phyloP scores from a whole-genome alignment of 768 basidiomycete genomes.

The Termitomyces eurrhizus region DNA sequence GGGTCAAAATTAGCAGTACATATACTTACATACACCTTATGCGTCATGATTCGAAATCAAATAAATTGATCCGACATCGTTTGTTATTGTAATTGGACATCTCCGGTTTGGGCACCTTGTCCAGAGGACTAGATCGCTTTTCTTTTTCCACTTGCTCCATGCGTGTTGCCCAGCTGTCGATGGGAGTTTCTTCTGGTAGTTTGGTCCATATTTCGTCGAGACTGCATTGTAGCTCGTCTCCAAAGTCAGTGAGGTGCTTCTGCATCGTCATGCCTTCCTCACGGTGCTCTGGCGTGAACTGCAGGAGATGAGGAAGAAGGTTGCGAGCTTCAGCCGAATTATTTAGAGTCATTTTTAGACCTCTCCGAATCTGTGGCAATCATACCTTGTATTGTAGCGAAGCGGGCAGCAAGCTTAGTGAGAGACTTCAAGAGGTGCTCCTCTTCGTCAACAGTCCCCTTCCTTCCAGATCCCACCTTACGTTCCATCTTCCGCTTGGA shows the following conservation, averaged over 20 bases:
- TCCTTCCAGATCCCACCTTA: conserved; percentile 84
- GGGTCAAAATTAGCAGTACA: background rate
- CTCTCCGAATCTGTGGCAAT: background rate
- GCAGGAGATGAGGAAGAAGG: conserved; percentile 74
- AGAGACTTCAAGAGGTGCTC: conserved; percentile 87
- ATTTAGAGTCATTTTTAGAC: background rate
- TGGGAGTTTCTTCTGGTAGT: conserved; percentile 25
- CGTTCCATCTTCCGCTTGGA: conserved; percentile 84
- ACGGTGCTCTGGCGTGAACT: conserved; percentile 64
- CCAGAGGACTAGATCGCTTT: conserved; percentile 43
- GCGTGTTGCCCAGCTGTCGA: conserved; percentile 46
- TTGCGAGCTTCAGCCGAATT: conserved; percentile 58
- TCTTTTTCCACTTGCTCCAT: conserved; percentile 52
- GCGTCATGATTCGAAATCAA: conserved; percentile 22
- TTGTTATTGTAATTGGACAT: conserved; percentile 20
- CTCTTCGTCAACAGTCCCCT: conserved; percentile 95
- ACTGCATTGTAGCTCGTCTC: conserved; percentile 48
- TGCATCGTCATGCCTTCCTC: conserved; percentile 67
- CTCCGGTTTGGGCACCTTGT: conserved; percentile 52
- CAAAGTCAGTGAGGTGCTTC: conserved; percentile 50
- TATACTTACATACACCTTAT: background rate
- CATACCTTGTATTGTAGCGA: conserved; percentile 61
- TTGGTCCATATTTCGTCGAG: conserved; percentile 68
- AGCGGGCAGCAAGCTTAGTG: conserved; percentile 65
- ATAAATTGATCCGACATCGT: conserved; percentile 43